Percentiles rank a stretch among this genome's conserved stretches.
Conservation (phyloP, 805 yeast genomes). For the Yarrowia sp. region DNA sequence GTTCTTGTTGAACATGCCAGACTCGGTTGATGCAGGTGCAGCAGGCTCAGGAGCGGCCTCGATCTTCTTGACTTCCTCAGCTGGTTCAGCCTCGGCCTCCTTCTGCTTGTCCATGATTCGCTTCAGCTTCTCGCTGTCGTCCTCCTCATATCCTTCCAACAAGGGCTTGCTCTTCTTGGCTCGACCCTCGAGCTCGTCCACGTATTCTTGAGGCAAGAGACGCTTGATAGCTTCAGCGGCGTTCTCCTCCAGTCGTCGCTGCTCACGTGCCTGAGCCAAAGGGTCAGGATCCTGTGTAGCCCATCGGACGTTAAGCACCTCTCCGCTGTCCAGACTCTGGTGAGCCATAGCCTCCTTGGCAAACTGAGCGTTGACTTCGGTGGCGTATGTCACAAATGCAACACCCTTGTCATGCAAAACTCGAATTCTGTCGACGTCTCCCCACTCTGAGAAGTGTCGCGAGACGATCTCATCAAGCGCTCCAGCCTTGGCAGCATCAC, state of each 20-base stretch:
- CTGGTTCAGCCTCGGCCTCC: background rate
- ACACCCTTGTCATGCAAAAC: slow-evolving; percentile 61
- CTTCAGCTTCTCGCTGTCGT: slow-evolving; percentile 31
- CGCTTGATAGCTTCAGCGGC: slow-evolving; percentile 47
- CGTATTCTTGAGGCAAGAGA: slow-evolving; percentile 48
- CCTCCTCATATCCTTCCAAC: slow-evolving; percentile 35
- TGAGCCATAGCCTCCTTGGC: slow-evolving; percentile 93
- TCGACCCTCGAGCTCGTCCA: slow-evolving; percentile 40
- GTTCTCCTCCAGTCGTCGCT: slow-evolving; percentile 49
- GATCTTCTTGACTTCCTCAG: background rate
- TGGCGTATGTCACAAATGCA: slow-evolving; percentile 71
- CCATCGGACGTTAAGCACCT: slow-evolving; percentile 74
- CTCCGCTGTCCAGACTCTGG: slow-evolving; percentile 68
- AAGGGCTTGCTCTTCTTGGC: slow-evolving; percentile 30
- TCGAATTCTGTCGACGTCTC: slow-evolving; percentile 65
- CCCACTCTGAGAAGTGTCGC: slow-evolving; percentile 68
- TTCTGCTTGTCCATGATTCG: background rate
- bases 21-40: background rate
- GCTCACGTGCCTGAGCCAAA: slow-evolving; percentile 50
- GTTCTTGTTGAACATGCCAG: slow-evolving; percentile 10
- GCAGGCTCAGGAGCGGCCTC: slow-evolving; percentile 1
- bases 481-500: slow-evolving; percentile 34
- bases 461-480: slow-evolving; percentile 45
- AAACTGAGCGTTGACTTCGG: slow-evolving; percentile 81
- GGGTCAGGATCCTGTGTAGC: slow-evolving; percentile 89